Base-by-base conservation (phyloP, 2,329 filamentous ascomycete genomes). In the Beauveria bassiana region DNA sequence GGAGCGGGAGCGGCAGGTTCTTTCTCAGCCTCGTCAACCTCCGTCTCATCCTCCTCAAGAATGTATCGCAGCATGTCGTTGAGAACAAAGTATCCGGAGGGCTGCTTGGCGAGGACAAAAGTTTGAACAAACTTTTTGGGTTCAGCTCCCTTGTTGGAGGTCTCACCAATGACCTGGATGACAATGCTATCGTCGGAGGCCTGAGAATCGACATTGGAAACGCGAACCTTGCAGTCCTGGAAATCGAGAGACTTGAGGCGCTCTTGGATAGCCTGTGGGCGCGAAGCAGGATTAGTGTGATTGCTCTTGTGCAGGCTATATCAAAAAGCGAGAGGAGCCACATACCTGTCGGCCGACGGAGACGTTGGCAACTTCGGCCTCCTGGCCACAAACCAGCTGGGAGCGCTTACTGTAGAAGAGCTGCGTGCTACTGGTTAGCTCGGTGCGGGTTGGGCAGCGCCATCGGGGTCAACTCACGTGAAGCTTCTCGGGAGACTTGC, bases 61-160 rank as follows among this genome's bases (percentile, higher is more conserved):
- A 99, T 87, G 77, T 96, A 98, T 69, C 95, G 86, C 80, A 98
- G 91, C 73, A 99, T 96, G 72, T 99, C 95, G 76, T 99, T 99
- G 69, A 99, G 85, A 40, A 99, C 93, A 70, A 96, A 99, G 81
- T 98, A 99, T 66, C 95, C 95, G 62, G 93, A 96, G 55, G 91
- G 91, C 79, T 99, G 95, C 75, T 93, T 87, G 54, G 95, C 95
- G 65, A 99, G 89, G 65, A 99, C 91, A 69, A 99, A 99, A 58
- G 93, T 98, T 82, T 99, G 95, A 46, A 93, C 89, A 72, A 99
- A 99, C 76, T 97, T 97, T 81, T 90, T 93, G 70, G 93, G 91
- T 63, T 95, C 90, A 66, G 88, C 87, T 54, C 86, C 86, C 77
- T 96, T 96, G 85, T 96, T 97, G 70, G 93, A 96, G 70, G 95